Base-by-base conservation (phyloP, 139 green algal genomes). In the Chlorella sp. region DNA sequence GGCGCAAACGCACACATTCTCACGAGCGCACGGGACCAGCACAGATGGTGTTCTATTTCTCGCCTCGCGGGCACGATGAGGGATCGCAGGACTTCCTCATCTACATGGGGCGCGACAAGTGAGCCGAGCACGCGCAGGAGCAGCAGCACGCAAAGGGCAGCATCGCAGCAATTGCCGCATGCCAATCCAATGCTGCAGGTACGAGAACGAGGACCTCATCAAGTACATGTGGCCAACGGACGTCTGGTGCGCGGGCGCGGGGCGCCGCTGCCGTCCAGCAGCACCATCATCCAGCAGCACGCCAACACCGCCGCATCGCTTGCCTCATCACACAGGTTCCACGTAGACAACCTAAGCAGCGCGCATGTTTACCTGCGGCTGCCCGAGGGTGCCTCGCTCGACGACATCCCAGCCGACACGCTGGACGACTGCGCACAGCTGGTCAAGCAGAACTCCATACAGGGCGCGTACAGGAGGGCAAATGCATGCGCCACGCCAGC, bases 371-470 rank as follows among this genome's bases (percentile, higher is more conserved):
- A 99, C 85, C 77, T 98, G 55, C 81, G 95, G 2, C 83, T 98
- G 31, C 86, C 88, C 0, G 74, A 91, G 20, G 93, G 83, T 2
- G 29, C 31, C 0, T 69, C 27, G 2, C 80, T 96, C 24, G 86
- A 90, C 1, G 82, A 92, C 68, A 96, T 99, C 31, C 88, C 91
- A 0, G 55, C 71, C 0, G 92, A 95, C 2, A 90, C 89, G 1
- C 83, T 99, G 50, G 90, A 96, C 72, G 95, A 98, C 76, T 95
- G 88, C 35, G 80, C 75, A 31, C 92, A 97, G 84, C 85, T 99
- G 35, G 93, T 98, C 26, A 99, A 99, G 83, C 85, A 90, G 50
- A 98, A 98, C 85, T 95, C 86, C 49, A 99, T 99, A 70, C 84
- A 94, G 77, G 92, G 91, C 85, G 55, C 1, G 67, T 31, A 30